Evolutionary conservation across 1,284 basidiomycete species (phyloP).

Genomic region (Cryptococcus depauperatus): DNA sequence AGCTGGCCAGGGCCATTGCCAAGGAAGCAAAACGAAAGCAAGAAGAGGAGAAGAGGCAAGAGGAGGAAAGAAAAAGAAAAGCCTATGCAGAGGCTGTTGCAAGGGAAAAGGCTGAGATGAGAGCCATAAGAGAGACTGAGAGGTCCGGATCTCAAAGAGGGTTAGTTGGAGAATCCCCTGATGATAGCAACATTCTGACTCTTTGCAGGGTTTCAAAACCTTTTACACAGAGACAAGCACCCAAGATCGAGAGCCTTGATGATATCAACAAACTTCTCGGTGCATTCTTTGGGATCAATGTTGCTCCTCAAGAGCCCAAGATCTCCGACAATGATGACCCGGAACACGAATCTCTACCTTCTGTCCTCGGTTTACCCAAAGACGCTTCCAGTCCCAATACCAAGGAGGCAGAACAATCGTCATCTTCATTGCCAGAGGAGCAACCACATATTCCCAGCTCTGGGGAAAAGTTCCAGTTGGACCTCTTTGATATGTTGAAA

Average conservation of each 20-base stretch:
- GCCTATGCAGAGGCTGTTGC: conserved; percentile 8
- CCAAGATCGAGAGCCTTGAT: conserved; percentile 13
- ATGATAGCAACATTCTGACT: background rate
- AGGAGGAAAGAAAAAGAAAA: conserved; percentile 63
- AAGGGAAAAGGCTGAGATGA: conserved; percentile 59
- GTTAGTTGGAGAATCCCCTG: conserved; percentile 6
- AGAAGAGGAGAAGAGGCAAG: conserved; percentile 47
- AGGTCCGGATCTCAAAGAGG: conserved; percentile 8
- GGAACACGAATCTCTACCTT: background rate
- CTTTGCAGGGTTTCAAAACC: background rate
- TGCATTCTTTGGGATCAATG: conserved; percentile 33
- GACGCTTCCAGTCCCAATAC: conserved; percentile 3
- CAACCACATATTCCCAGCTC: conserved; percentile 19
- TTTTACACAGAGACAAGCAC: conserved; percentile 1
- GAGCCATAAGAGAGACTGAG: conserved; percentile 68
- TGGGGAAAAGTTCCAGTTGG: conserved; percentile 32
- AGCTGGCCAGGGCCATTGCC: background rate
- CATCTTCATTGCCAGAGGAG: too few species aligned
- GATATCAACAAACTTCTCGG: conserved; percentile 31
- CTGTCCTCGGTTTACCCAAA: too few species aligned
- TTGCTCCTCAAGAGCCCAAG: conserved; percentile 5
- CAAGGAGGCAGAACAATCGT: conserved; percentile 3
- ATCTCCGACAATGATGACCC: background rate
- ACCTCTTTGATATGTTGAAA: conserved; percentile 32
- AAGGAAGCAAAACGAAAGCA: conserved; percentile 1